These are phyloP conservation scores for Xylariaceae sp. DNA, from an alignment of 2,329 filamentous ascomycete genomes.

Conservation along the genomic window DNA sequence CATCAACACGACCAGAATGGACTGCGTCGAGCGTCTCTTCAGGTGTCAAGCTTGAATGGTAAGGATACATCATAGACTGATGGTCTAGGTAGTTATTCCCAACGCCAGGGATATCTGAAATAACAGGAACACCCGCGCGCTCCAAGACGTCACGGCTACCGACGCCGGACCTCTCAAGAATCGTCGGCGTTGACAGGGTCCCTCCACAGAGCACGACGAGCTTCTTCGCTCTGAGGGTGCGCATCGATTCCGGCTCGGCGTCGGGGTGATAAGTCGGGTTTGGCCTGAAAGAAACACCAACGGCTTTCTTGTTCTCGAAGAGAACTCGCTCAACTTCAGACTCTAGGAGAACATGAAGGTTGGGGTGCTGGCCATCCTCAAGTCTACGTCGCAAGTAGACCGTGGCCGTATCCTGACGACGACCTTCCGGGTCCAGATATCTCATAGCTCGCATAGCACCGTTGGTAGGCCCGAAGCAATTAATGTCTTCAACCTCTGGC, in stretches of 20 bases:
- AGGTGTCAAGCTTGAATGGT: not conserved
- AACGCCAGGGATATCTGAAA: not conserved
- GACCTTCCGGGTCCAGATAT: conserved; percentile 29
- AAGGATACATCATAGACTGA: not conserved
- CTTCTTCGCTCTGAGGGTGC: not conserved
- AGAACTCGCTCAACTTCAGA: conserved; percentile 48
- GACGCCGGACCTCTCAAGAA: conserved; percentile 1
- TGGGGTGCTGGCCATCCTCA: too few species aligned
- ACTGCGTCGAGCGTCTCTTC: not conserved
- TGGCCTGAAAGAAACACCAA: conserved; percentile 49
- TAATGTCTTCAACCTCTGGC: conserved; percentile 28
- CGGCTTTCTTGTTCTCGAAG: conserved; percentile 45
- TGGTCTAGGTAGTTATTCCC: not conserved
- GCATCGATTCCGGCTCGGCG: conserved; percentile 33
- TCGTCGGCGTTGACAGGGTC: not conserved
- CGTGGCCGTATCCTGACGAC: conserved; percentile 2
- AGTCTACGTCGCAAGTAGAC: not conserved
- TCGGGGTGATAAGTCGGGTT: conserved; percentile 39
- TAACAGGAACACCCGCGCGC: conserved; percentile 29
- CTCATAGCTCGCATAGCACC: conserved; percentile 14
- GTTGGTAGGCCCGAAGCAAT: conserved; percentile 42
- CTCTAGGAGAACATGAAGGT: conserved; percentile 45
- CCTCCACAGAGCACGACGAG: not conserved
- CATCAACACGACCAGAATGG: not conserved
- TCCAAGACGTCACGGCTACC: conserved; percentile 1